Evolutionary conservation across 441 rosid species (phyloP).

Genomic region (Jatropha multifida): DNA sequence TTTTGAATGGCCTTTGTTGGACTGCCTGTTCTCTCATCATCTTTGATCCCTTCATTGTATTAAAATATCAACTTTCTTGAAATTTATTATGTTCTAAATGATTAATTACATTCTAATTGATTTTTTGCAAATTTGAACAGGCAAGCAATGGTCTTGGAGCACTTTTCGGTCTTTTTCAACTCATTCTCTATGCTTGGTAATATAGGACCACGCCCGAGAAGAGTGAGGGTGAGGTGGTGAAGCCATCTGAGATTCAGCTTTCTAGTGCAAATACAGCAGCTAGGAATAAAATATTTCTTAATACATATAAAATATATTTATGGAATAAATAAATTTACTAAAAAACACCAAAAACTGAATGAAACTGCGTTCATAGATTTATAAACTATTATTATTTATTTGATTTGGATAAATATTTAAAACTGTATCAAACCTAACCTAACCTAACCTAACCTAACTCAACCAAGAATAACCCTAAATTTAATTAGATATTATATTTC

Average conservation of each 20-base stretch:
- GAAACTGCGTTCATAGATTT: too few species aligned
- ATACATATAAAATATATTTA: too few species aligned
- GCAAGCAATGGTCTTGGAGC: conserved; percentile 64
- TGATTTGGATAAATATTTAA: too few species aligned
- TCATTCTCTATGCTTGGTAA: conserved; percentile 38
- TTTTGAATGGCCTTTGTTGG: conserved; percentile 46
- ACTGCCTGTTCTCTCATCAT: conserved; percentile 55
- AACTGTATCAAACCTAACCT: too few species aligned
- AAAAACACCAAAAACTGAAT: too few species aligned
- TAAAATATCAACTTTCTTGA: conserved; percentile 21
- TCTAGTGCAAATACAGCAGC: conserved; percentile 1
- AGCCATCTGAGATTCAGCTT: conserved; percentile 51
- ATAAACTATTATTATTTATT: too few species aligned
- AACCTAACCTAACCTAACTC: too few species aligned
- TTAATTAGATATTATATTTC: too few species aligned
- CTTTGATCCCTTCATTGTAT: conserved; percentile 58
- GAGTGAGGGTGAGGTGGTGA: conserved; percentile 4
- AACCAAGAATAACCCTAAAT: too few species aligned
- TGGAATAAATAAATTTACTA: too few species aligned
- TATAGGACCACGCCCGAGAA: conserved; percentile 30
- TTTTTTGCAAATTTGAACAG: conserved; percentile 25
- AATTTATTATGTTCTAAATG: background rate
- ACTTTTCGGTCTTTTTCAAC: conserved; percentile 33
- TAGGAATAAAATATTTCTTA: too few species aligned
- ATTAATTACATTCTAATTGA: background rate